Conservation (phyloP, 441 rosid species). For the Pelargonium myrrhifolium region DNA sequence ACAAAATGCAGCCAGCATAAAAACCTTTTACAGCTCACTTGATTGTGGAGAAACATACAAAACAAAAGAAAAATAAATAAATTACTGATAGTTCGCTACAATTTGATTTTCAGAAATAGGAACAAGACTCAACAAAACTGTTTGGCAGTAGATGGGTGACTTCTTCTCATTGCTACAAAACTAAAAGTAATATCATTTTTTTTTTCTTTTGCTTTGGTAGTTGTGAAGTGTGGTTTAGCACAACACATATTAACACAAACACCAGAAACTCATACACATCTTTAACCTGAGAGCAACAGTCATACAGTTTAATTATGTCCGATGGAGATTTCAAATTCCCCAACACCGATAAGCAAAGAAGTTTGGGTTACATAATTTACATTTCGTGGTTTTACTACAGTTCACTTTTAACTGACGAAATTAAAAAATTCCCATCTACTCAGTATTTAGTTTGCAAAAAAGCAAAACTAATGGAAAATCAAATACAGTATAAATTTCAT, state of each 20-base stretch:
- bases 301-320: not conserved
- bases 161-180: not conserved
- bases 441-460: not conserved
- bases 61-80: too few species aligned
- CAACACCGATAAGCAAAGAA: not conserved
- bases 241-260: conserved; percentile 1
- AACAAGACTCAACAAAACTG: not conserved
- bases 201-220: too few species aligned
- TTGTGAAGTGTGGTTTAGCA: too few species aligned
- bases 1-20: not conserved
- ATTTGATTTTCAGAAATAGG: not conserved
- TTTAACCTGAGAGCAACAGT: not conserved
- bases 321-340: not conserved
- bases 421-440: not conserved
- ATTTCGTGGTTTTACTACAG: not conserved
- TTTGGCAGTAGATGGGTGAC: not conserved
- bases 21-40: not conserved
- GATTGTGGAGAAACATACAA: not conserved
- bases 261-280: not conserved
- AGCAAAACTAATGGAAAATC: not conserved
- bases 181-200: not conserved
- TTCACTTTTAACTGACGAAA: not conserved
- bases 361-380: too few species aligned
- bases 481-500: not conserved
- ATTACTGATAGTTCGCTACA: not conserved